These are phyloP conservation scores for Rostrohypoxylon terebratum DNA, from an alignment of 495 filamentous ascomycete species.

Conservation along the genomic window DNA sequence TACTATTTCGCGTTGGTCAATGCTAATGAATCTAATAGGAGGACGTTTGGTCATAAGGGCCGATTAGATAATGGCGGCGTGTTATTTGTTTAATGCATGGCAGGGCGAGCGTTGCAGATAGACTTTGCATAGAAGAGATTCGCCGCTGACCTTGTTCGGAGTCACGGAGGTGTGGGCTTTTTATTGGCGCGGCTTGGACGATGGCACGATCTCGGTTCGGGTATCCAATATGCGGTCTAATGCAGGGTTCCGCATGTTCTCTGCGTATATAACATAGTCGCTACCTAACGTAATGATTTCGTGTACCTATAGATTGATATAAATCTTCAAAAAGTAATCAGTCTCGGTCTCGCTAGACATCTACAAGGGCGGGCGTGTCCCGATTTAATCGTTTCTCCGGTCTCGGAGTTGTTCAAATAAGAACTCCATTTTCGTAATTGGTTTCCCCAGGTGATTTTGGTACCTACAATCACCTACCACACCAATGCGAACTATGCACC, in stretches of 20 bases:
- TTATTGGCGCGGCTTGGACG: constrained; percentile 37
- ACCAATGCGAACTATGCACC: too few species aligned
- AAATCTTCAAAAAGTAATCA: constrained; percentile 6
- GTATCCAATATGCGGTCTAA: constrained; percentile 35
- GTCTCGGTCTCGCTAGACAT: neutral
- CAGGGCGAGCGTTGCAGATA: constrained; percentile 42
- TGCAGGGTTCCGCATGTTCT: constrained; percentile 28
- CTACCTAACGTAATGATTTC: constrained; percentile 42
- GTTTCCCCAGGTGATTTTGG: neutral
- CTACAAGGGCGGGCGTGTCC: neutral
- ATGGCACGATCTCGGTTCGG: constrained; percentile 32
- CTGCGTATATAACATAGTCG: constrained; percentile 42
- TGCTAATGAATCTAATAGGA: constrained; percentile 63
- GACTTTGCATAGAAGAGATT: constrained; percentile 47
- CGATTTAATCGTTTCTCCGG: neutral
- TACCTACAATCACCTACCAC: too few species aligned
- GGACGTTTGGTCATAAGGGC: constrained; percentile 85
- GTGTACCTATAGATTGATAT: constrained; percentile 43
- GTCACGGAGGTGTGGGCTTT: constrained; percentile 45
- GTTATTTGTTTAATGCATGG: constrained; percentile 43
- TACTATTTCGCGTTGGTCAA: neutral
- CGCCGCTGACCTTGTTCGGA: constrained; percentile 37
- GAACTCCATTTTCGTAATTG: neutral
- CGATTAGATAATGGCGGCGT: neutral
- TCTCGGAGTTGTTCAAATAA: neutral